Conservation (phyloP, 2,329 filamentous ascomycete species). For the Chrysoporthe cubensis region DNA sequence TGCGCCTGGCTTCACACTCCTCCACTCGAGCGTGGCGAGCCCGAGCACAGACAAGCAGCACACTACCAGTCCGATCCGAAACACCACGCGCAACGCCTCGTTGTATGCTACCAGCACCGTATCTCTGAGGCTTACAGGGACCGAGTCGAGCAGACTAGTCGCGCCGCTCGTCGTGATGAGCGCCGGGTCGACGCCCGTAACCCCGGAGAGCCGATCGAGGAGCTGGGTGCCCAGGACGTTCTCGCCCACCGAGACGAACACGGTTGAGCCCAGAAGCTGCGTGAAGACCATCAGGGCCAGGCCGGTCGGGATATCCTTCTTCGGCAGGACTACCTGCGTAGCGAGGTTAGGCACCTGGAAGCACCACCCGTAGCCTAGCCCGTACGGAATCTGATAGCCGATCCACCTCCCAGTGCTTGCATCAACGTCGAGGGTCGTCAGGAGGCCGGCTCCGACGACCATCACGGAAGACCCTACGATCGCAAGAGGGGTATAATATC, state of each 20-base stretch:
- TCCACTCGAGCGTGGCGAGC: slow-evolving; percentile 61
- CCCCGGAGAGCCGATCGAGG: slow-evolving; percentile 34
- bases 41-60: slow-evolving; percentile 54
- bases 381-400: slow-evolving; percentile 42
- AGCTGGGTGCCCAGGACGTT: slow-evolving; percentile 45
- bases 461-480: slow-evolving; percentile 34
- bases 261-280: slow-evolving; percentile 50
- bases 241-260: slow-evolving; percentile 51
- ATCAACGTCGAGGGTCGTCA: slow-evolving; percentile 40
- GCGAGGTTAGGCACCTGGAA: slow-evolving; percentile 43
- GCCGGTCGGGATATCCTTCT: slow-evolving; percentile 50
- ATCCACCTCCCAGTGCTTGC: slow-evolving; percentile 41
- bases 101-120: slow-evolving; percentile 62
- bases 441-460: slow-evolving; percentile 38
- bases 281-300: slow-evolving; percentile 51
- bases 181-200: slow-evolving; percentile 40
- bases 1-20: slow-evolving; percentile 37
- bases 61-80: slow-evolving; percentile 59
- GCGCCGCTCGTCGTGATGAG: slow-evolving; percentile 44
- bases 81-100: slow-evolving; percentile 54
- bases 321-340: slow-evolving; percentile 47
- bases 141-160: slow-evolving; percentile 55
- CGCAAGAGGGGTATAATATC: slow-evolving; percentile 42
- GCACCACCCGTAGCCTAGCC: slow-evolving; percentile 41
- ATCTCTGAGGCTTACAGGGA: slow-evolving; percentile 48